Evolutionary conservation across 2,329 filamentous ascomycete species (phyloP).

Genomic region (Colletotrichum truncatum): DNA sequence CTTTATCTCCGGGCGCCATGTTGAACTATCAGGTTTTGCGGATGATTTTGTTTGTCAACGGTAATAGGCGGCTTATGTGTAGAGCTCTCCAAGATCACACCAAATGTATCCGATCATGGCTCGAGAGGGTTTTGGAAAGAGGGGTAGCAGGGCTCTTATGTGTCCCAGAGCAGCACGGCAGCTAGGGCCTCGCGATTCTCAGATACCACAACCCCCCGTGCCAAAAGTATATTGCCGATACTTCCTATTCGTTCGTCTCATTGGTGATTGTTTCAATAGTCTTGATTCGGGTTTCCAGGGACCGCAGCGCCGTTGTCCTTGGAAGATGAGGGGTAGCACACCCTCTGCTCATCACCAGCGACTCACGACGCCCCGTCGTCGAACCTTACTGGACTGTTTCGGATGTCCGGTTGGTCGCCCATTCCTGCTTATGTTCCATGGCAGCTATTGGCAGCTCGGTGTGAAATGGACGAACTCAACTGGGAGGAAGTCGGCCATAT

Average conservation of each 20-base stretch:
- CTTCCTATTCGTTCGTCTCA: constrained; percentile 22
- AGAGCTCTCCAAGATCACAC: no score
- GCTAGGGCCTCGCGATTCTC: neutral
- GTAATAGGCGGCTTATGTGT: no score
- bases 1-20: constrained; percentile 22
- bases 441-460: neutral
- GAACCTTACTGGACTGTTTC: neutral
- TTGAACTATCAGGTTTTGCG: neutral
- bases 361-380: neutral
- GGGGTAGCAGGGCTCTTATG: constrained; percentile 12
- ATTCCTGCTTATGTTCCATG: neutral
- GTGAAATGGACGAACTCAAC: neutral
- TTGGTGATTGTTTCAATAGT: constrained; percentile 13
- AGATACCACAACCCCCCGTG: neutral
- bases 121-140: neutral
- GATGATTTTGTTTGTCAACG: no score
- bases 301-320: neutral
- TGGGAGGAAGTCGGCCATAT: neutral
- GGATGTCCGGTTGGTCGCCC: constrained; percentile 6
- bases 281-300: neutral
- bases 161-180: neutral
- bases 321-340: constrained; percentile 20
- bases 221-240: neutral
- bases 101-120: no score
- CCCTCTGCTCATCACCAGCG: neutral